phyloP scores from a whole-genome alignment of 805 yeast species.

The Pichia gijzeniarum region DNA sequence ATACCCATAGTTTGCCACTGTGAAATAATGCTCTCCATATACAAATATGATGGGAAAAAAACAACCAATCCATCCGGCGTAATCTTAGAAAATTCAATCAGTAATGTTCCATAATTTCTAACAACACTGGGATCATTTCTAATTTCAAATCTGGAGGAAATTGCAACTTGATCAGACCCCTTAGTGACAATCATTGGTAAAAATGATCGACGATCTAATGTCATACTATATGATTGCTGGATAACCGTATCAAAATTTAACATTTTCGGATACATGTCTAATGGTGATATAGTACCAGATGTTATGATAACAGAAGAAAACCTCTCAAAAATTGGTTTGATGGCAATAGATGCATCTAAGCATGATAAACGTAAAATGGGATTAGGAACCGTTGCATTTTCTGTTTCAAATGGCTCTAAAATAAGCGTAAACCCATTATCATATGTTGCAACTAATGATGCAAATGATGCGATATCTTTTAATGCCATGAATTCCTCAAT shows the following conservation, averaged over 20 bases:
- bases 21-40: slow-evolving; percentile 96
- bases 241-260: slow-evolving; percentile 86
- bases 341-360: slow-evolving; percentile 95
- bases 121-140: slow-evolving; percentile 97
- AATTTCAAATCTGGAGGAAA: slow-evolving; percentile 92
- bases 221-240: slow-evolving; percentile 94
- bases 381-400: slow-evolving; percentile 90
- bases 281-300: slow-evolving; percentile 95
- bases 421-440: slow-evolving; percentile 89
- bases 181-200: slow-evolving; percentile 94
- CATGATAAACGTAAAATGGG: slow-evolving; percentile 92
- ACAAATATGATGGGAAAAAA: slow-evolving; percentile 92
- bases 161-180: slow-evolving; percentile 97
- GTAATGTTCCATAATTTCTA: slow-evolving; percentile 87
- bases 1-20: slow-evolving; percentile 99
- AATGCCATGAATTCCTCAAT: slow-evolving; percentile 89
- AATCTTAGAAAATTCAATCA: slow-evolving; percentile 87
- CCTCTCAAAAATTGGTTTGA: slow-evolving; percentile 91
- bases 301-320: slow-evolving; percentile 91
- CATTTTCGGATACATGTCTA: slow-evolving; percentile 98
- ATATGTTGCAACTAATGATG: slow-evolving; percentile 91
- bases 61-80: slow-evolving; percentile 99
- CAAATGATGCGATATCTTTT: slow-evolving; percentile 95
- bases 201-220: slow-evolving; percentile 85
- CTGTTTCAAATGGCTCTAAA: slow-evolving; percentile 92